Base-by-base conservation (phyloP, 495 filamentous ascomycete genomes). In the Apodospora peruviana region DNA sequence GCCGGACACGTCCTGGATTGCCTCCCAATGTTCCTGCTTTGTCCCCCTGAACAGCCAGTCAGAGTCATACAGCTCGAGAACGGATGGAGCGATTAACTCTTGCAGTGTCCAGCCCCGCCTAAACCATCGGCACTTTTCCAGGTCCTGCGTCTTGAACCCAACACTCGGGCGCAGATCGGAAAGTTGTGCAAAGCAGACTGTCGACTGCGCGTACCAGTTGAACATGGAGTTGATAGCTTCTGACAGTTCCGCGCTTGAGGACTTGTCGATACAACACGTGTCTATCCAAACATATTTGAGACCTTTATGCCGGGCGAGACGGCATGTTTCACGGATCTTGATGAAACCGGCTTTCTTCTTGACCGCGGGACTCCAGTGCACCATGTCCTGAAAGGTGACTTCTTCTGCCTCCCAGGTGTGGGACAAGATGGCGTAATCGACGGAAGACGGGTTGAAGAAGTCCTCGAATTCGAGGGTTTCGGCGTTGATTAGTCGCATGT, bases 221-320 rank as follows among this genome's bases (percentile, higher is more conserved):
- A 32, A 32, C 27, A 43, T 43, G 40, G 40, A 43, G 40, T 18
- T 12, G 16, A 24, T 43, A 4, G n/a, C 27, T 14, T 32, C 17
- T 4, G 11, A 24, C 17, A 43, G n/a, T 10, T 20, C 11, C 21
- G 40, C 16, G 9, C 16, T 23, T 4, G 9, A 8, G 7, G 27
- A 7, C 27, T 32, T 32, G 27, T 32, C 27, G 14, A 32, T 32
- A 14, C n/a, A 23, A 24, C n/a, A 21, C 11, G 24, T 45, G 24
- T 45, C 43, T 18, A 45, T 34, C 43, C 43, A 45, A n/a, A 24
- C 10, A 23, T 44, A 44, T 19, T 44, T 5, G 20, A 44, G 24
- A 3, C 24, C 24, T 11, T 11, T 16, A 3, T 20, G 14, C 10
- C 19, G 19, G 11, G 42, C 20, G 14, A 44, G 11, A 23, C 18